These are phyloP conservation scores for Gossypium raimondii DNA, from an alignment of 345 rosid species.

Conservation along the genomic window DNA sequence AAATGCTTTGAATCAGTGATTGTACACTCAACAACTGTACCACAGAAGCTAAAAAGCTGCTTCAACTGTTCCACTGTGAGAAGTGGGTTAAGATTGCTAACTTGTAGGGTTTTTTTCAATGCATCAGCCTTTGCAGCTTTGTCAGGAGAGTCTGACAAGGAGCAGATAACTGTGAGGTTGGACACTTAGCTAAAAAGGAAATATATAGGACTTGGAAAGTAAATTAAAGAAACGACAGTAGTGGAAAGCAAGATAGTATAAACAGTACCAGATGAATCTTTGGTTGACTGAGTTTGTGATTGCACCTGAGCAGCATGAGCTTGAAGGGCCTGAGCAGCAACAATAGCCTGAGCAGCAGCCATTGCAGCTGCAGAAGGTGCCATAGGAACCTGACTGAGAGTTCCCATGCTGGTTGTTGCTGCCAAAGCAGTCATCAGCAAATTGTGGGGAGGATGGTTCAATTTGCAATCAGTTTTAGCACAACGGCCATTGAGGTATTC, in stretches of 20 bases:
- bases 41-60: slow-evolving; percentile 90
- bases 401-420: slow-evolving; percentile 83
- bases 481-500: slow-evolving; percentile 93
- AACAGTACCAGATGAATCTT: slow-evolving; percentile 59
- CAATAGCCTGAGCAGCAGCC: slow-evolving; percentile 99
- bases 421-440: slow-evolving; percentile 93
- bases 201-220: background rate
- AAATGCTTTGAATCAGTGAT: slow-evolving; percentile 85
- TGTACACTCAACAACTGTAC: slow-evolving; percentile 75
- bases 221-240: background rate
- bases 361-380: slow-evolving; percentile 99
- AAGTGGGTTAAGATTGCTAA: slow-evolving; percentile 93
- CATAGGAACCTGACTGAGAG: slow-evolving; percentile 90
- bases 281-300: slow-evolving; percentile 70
- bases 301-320: slow-evolving; percentile 99
- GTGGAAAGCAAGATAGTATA: background rate
- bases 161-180: slow-evolving; percentile 8
- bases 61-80: slow-evolving; percentile 87
- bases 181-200: background rate
- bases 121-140: slow-evolving; percentile 51
- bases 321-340: slow-evolving; percentile 99
- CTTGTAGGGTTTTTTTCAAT: slow-evolving; percentile 82
- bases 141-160: slow-evolving; percentile 53
- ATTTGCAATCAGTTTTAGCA: slow-evolving; percentile 70
- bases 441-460: slow-evolving; percentile 90